Conservation (phyloP, 768 basidiomycete species). For the Pleurotus djamor region DNA sequence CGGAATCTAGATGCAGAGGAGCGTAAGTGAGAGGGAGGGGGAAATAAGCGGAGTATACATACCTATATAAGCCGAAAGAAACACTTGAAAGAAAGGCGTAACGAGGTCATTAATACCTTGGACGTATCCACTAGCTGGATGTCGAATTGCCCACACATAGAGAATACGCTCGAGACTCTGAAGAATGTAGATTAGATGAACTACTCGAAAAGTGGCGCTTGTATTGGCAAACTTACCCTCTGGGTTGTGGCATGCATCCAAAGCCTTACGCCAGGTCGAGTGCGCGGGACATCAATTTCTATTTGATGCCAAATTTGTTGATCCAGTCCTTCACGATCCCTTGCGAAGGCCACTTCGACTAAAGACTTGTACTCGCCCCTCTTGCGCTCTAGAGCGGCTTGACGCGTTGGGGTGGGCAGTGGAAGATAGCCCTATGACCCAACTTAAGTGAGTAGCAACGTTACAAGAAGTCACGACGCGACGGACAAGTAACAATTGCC, state of each 20-base stretch:
- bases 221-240: conserved; percentile 48
- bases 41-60: conserved; percentile 15
- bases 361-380: conserved; percentile 89
- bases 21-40: not conserved
- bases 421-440: conserved; percentile 84
- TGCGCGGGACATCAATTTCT: conserved; percentile 96
- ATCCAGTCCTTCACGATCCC: conserved; percentile 83
- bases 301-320: conserved; percentile 99
- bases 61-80: conserved; percentile 95
- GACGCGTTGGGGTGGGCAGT: conserved; percentile 71
- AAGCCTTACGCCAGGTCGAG: conserved; percentile 83
- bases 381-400: conserved; percentile 81
- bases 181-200: conserved; percentile 12
- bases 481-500: conserved; percentile 91
- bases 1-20: conserved; percentile 59
- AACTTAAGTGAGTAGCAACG: conserved; percentile 5
- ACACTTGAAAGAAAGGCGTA: conserved; percentile 97
- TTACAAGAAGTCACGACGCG: conserved; percentile 1
- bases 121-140: conserved; percentile 98
- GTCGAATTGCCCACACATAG: conserved; percentile 99
- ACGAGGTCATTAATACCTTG: conserved; percentile 99
- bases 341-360: conserved; percentile 86
- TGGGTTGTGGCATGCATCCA: conserved; percentile 94
- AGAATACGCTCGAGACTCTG: conserved; percentile 93
- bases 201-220: too few species aligned